Conservation (phyloP, 179 eudicot genomes). For the Beta corolliflora region DNA sequence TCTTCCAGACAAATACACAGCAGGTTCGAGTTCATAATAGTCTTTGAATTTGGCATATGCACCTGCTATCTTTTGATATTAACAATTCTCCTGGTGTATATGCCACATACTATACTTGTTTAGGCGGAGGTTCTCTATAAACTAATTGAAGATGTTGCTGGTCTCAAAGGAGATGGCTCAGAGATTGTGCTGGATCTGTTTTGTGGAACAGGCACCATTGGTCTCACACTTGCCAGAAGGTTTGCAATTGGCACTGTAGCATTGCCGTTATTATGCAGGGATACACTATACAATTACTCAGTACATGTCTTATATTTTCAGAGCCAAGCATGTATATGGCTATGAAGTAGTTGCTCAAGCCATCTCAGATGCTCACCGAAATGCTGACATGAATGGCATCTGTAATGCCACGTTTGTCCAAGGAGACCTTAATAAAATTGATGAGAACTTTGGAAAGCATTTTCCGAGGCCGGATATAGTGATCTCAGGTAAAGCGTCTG, state of each 20-base stretch:
- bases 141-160: conserved; percentile 78
- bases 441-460: conserved; percentile 67
- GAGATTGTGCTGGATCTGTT: conserved; percentile 90
- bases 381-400: conserved; percentile 78
- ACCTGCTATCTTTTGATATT: not conserved
- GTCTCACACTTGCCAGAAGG: conserved; percentile 89
- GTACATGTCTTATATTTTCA: conserved; percentile 25
- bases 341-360: conserved; percentile 95
- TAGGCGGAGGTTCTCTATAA: conserved; percentile 91
- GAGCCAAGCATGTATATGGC: conserved; percentile 84
- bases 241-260: conserved; percentile 21
- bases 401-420: conserved; percentile 80
- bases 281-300: conserved; percentile 5
- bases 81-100: not conserved
- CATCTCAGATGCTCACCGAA: conserved; percentile 72
- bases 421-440: conserved; percentile 93
- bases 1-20: conserved; percentile 92
- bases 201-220: conserved; percentile 98
- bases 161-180: conserved; percentile 84
- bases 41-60: not conserved
- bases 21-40: conserved; percentile 51
- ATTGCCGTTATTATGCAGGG: not conserved
- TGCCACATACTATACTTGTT: conserved; percentile 18
- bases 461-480: conserved; percentile 86
- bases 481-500: conserved; percentile 66